phyloP scores from a whole-genome alignment of 768 basidiomycete species.

The Rhodotorula taiwanensis region DNA sequence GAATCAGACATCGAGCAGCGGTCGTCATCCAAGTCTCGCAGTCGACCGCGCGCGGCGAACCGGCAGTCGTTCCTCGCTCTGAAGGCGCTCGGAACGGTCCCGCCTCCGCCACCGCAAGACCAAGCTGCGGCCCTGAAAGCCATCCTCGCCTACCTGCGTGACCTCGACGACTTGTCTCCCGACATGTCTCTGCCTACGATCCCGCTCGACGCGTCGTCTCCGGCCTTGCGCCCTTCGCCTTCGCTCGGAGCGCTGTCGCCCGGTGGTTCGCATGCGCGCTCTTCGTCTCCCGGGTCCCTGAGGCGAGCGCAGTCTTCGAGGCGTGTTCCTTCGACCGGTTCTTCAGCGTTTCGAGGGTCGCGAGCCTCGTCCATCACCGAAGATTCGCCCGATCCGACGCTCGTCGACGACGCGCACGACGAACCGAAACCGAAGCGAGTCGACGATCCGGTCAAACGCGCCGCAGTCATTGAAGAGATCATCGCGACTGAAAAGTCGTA shows the following conservation, averaged over 20 bases:
- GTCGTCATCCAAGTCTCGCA: not conserved
- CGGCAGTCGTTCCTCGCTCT: conserved; percentile 85
- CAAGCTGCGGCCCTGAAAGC: conserved; percentile 55
- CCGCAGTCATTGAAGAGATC: conserved; percentile 81
- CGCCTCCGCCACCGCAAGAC: conserved; percentile 49
- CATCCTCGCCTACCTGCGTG: conserved; percentile 90
- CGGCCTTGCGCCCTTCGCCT: conserved; percentile 14
- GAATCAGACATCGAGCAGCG: conserved; percentile 8
- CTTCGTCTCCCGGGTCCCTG: conserved; percentile 9
- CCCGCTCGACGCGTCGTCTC: conserved; percentile 11
- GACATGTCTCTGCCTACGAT: conserved; percentile 42
- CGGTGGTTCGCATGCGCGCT: not conserved
- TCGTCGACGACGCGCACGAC: not conserved
- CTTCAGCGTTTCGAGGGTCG: not conserved
- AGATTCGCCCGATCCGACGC: not conserved
- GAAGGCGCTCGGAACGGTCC: conserved; percentile 58
- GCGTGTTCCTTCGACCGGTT: conserved; percentile 5
- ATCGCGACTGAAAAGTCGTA: conserved; percentile 93
- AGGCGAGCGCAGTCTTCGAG: conserved; percentile 27
- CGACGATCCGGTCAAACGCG: conserved; percentile 78
- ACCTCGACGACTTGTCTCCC: conserved; percentile 83
- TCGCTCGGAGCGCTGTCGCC: conserved; percentile 11
- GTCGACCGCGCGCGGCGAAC: conserved; percentile 48
- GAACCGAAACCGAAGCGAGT: conserved; percentile 43
- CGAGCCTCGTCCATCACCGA: conserved; percentile 12